Evolutionary conservation across 1,139 yeast genomes (phyloP).

Genomic region (Sugiyamaella grinbergsii): DNA sequence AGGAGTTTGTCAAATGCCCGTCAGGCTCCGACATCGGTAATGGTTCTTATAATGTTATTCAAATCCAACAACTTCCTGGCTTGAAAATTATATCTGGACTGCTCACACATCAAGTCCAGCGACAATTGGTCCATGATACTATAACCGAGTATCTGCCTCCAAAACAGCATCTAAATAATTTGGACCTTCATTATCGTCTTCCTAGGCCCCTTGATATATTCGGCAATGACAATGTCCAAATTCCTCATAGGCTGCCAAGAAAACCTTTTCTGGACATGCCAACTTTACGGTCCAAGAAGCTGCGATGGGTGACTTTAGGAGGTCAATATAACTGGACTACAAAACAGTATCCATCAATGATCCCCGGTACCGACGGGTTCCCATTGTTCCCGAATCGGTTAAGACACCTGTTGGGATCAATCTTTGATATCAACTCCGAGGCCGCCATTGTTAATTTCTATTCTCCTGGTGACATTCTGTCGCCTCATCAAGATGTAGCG

Average conservation of each 20-base stretch:
- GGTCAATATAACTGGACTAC: conserved; percentile 52
- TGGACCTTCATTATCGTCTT: conserved; percentile 41
- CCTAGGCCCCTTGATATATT: conserved; percentile 33
- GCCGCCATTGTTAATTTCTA: conserved; percentile 51
- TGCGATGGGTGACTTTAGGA: conserved; percentile 51
- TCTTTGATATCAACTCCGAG: conserved; percentile 37
- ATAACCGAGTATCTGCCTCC: conserved; percentile 42
- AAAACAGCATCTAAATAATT: conserved; percentile 42
- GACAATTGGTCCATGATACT: conserved; percentile 36
- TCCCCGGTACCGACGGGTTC: conserved; percentile 39
- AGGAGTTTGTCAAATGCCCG: not conserved
- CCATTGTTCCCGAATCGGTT: conserved; percentile 44
- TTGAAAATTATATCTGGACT: conserved; percentile 36
- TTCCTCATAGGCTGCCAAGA: conserved; percentile 23
- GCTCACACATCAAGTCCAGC: conserved; percentile 38
- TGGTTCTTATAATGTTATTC: conserved; percentile 5
- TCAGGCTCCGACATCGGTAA: not conserved
- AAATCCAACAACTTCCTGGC: conserved; percentile 43
- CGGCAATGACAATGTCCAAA: not conserved
- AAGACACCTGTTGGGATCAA: conserved; percentile 31
- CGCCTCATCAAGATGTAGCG: conserved; percentile 51
- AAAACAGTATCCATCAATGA: conserved; percentile 46
- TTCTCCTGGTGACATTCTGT: conserved; percentile 47
- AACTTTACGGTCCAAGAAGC: conserved; percentile 34
- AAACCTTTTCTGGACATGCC: conserved; percentile 27